Evolutionary conservation across 768 basidiomycete species (phyloP), one percentile per base, ranked within the genome.

Genomic region (Amyloporia xantha): DNA sequence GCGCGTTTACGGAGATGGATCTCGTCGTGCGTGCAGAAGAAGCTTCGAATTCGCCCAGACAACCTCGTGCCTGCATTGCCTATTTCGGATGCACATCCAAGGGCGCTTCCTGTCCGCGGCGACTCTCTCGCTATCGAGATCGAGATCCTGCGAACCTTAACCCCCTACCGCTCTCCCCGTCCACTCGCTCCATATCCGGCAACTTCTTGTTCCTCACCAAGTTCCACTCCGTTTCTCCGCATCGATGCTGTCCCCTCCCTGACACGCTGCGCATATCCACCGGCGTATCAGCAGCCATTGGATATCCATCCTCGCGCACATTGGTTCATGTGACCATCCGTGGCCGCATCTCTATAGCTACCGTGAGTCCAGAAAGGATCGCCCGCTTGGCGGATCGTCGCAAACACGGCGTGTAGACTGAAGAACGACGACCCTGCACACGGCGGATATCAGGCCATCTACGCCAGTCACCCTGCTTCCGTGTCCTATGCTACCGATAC

Each of bases 1-100:
- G 17, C 48, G 53, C 55, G 55, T 37, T 47, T 51, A 15, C 30
- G 30, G 47, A 28, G 56, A 58, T 55, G 54, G 38, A 57, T 57
- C 57, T 53, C 15, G 30, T 7, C 30, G 48, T 27, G 21, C 36
- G 37, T 41, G 47, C 53, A 47, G 55, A 57, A 41, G 50, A 49
- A 40, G 27, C 33, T 19, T n/a, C 36, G 45, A 23, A 24, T 33
- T 46, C n/a, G n/a, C 25, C 44, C 44, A 47, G 47, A 37, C 20
- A 12, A 39, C 38, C 47, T 40, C 44, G 44, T 48, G 47, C 24
- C 38, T 37, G 45, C 45, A 37, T 37, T 47, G 20, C 35, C 45
- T 23, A 11, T 26, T 43, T 15, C 24, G 45, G 30, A 24, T 19
- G 46, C 46, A 17, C 46, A 47, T 38, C 46, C 46, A 24, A 6